phyloP scores from a whole-genome alignment of 345 rosid species.

The Euphorbia peplus region DNA sequence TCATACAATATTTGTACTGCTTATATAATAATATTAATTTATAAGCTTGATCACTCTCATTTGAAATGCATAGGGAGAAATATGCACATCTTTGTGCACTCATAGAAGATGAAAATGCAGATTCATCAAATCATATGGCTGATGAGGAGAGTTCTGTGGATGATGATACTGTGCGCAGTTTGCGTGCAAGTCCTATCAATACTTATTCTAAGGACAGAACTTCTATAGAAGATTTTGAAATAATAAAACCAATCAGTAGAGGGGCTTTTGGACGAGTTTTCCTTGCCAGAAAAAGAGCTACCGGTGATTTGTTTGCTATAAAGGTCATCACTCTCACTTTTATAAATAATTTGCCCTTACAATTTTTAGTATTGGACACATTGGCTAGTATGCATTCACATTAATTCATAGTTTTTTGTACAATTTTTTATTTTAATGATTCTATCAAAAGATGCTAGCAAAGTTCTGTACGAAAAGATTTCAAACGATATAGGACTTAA shows the following conservation, averaged over 20 bases:
- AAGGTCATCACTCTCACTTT: constrained; percentile 49
- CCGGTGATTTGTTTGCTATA: constrained; percentile 93
- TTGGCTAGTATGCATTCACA: constrained; percentile 1
- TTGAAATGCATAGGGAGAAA: constrained; percentile 65
- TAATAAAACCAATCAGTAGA: constrained; percentile 93
- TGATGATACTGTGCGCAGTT: constrained; percentile 73
- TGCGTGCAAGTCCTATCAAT: constrained; percentile 83
- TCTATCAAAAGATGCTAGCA: neutral
- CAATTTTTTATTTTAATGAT: too few relatives aligned
- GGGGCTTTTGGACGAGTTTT: constrained; percentile 97
- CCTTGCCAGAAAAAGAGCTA: constrained; percentile 84
- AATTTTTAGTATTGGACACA: neutral
- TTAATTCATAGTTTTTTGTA: neutral
- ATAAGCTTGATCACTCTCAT: neutral
- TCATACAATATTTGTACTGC: constrained; percentile 1
- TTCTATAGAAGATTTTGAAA: constrained; percentile 96
- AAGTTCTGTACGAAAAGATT: neutral
- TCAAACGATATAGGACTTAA: neutral
- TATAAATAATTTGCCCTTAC: constrained; percentile 9
- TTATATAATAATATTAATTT: constrained; percentile 10
- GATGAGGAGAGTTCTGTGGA: constrained; percentile 87
- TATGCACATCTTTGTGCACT: constrained; percentile 70
- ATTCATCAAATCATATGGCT: constrained; percentile 48
- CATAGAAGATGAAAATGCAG: constrained; percentile 79
- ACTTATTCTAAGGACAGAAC: constrained; percentile 77